Evolutionary conservation across 345 rosid species (phyloP), one percentile per base, ranked within the genome.

Genomic region (Acer campestre): DNA sequence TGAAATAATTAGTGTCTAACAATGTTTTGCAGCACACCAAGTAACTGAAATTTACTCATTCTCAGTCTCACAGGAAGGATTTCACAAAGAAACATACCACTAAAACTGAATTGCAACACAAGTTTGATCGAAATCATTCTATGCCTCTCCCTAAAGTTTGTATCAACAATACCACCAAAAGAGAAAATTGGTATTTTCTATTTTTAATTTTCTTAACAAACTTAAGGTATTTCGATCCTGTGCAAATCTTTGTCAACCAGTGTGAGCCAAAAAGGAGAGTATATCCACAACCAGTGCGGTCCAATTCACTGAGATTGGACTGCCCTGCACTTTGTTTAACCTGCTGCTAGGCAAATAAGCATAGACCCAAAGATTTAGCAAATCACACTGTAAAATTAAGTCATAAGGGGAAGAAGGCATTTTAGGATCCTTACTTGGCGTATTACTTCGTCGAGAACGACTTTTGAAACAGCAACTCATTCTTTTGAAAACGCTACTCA

Each of bases 401-500:
- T 53, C 58, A 16, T 59, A 20, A 58, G 4, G 6, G 9, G 22
- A 59, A 59, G 63, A 59, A 10, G 63, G 27, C 1, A 59, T 10
- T 59, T 0, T 59, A 27, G 27, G n/a, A 68, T 46, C 27, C 76
- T 79, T 78, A 83, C 87, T 62, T 76, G 10, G 58, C 46, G 38
- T 13, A 44, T 63, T 40, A 49, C 46, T 63, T 38, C 10, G 74
- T 9, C 58, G 23, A n/a, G 2, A 6, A 3, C 3, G 12, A n/a
- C 3, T 25, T 44, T 56, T 68, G 73, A 88, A 70, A 72, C 31
- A 29, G 31, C 31, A 29, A 29, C 31, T 29, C 2, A 3, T 3
- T 23, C 3, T 25, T 44, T 56, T 68, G 73, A 88, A 73, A 72
- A 80, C 53, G 40, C 55, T 65, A 71, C 83, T 77, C 1, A 85